Percentiles rank a stretch among this genome's conserved stretches.
Conservation (phyloP, 257 asterid species). For the Capsicum baccatum region DNA sequence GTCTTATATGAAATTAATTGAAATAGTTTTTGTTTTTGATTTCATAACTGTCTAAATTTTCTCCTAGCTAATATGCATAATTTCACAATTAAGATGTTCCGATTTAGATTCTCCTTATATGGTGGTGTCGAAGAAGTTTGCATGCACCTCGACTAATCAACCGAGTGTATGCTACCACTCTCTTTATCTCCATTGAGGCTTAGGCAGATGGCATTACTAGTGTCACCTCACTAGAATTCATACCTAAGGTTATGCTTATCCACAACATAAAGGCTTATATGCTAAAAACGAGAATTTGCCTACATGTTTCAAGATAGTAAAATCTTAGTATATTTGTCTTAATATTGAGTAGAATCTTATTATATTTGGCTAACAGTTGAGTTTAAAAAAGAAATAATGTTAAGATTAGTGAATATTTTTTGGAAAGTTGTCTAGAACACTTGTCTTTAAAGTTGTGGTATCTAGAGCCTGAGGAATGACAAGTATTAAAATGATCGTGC, state of each 20-base stretch:
- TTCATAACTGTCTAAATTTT: too few relatives aligned
- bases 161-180: neutral
- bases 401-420: neutral
- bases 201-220: neutral
- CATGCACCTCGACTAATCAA: neutral
- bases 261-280: slow-evolving; percentile 8
- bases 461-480: neutral
- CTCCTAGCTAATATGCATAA: too few relatives aligned
- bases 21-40: too few relatives aligned
- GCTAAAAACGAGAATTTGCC: neutral
- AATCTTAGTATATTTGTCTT: too few relatives aligned
- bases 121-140: neutral
- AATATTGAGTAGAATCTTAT: neutral
- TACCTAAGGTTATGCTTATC: neutral
- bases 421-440: neutral
- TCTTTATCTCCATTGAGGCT: neutral
- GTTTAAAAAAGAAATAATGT: neutral
- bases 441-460: neutral
- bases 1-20: too few relatives aligned
- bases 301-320: neutral
- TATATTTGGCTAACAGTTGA: neutral
- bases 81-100: too few relatives aligned
- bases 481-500: neutral
- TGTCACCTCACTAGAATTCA: neutral
- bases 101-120: neutral